Evolutionary conservation across 1,284 basidiomycete genomes (phyloP), one percentile per base, ranked within the genome.

Genomic region (Cerrena zonata): DNA sequence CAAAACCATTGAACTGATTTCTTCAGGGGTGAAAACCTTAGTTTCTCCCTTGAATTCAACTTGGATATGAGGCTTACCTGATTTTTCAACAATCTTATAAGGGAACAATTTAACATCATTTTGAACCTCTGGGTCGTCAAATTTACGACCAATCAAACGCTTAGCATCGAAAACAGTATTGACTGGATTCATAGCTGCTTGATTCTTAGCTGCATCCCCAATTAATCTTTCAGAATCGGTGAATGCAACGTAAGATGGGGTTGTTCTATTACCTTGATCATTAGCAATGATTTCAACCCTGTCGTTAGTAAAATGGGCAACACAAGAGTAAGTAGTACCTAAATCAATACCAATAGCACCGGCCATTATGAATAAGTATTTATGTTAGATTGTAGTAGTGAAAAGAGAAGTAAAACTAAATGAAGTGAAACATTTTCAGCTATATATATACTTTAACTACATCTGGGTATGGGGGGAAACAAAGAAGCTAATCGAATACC

Each of bases 201-300:
- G 92, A 73, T 96, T 96, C 76, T 93, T 95, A 57, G 93, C 93
- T 61, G 94, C 93, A 77, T 96, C 94, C 62, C 91, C 90, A 65
- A 94, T 92, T 58, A 96, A 81, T 76, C 94, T 92, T 78, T 96
- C 94, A 54, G 77, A 86, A 67, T 95, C 91, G 61, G 89, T 89
- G 78, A 94, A 94, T 42, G 89, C 87, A 69, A 94, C 91, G 69
- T 93, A 94, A 5, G 91, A 96, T 37, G 93, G 94, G 15, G 94
- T 96, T 24, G 93, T 96, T 54, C 93, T 87, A 79, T 96, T 96
- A 69, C 94, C 93, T 79, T 95, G 94, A 78, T 96, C 94, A 74
- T 95, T 94, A 75, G 91, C 89, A 69, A 93, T 94, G 75, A 95
- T 95, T 77, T 97, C 94, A 59, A 97, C 94, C 66, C 94, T 90